A percentile compares a stretch with the other conserved stretches of the same genome.
phyloP scores from a whole-genome alignment of 441 rosid species.

The Raphanus hybrid region DNA sequence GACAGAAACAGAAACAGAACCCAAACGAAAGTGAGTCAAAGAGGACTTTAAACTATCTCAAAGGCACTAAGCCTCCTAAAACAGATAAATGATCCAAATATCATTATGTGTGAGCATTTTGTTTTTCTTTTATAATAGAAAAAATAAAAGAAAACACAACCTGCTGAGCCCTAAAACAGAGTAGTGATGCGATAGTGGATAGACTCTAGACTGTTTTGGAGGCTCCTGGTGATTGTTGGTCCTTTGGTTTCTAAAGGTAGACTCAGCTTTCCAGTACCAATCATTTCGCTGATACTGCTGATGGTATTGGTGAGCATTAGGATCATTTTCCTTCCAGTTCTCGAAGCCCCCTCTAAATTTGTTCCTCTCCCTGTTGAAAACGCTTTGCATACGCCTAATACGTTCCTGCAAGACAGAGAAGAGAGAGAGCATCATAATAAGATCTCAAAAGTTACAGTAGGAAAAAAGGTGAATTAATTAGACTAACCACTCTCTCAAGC shows the following conservation, averaged over 20 bases:
- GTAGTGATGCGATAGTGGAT: constrained; percentile 92
- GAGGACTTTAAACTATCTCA: background rate
- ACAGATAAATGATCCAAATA: background rate
- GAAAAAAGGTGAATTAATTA: background rate
- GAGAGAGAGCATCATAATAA: background rate
- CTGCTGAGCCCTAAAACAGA: constrained; percentile 90
- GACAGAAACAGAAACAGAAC: constrained; percentile 12
- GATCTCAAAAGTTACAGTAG: background rate
- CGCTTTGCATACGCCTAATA: constrained; percentile 95
- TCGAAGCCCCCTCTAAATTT: constrained; percentile 73
- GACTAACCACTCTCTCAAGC: constrained; percentile 74
- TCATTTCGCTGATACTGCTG: constrained; percentile 93
- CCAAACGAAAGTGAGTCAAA: background rate
- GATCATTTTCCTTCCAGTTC: constrained; percentile 79
- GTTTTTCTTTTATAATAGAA: background rate
- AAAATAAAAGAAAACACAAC: constrained; percentile 43
- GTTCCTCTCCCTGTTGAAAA: constrained; percentile 86
- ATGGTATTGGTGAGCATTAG: constrained; percentile 62
- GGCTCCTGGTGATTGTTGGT: constrained; percentile 64
- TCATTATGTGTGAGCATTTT: background rate
- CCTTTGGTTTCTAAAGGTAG: constrained; percentile 66
- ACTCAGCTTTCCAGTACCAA: constrained; percentile 93
- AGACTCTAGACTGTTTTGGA: constrained; percentile 58
- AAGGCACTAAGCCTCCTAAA: background rate
- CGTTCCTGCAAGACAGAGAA: constrained; percentile 64